Base-by-base conservation (phyloP, 1,284 basidiomycete genomes). In the Tremellales sp. region DNA sequence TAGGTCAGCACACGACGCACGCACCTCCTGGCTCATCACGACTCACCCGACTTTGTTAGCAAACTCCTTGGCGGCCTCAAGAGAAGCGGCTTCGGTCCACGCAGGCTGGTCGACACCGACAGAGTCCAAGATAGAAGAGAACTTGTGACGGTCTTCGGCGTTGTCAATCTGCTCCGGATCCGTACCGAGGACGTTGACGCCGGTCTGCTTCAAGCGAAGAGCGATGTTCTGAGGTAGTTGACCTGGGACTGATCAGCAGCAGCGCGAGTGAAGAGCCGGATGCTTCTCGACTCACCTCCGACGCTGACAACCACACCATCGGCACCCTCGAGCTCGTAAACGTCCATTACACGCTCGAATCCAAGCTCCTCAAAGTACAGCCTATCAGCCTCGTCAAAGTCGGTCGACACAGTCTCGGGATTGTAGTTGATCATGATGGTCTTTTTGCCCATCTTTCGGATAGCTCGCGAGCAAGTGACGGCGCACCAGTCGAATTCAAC, bases 401-500 rank as follows among this genome's bases (percentile, higher is more conserved):
- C 96, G 51, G 96, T 99, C 5, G 91, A 96, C 50, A 99, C 96
- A 3, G 96, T 99, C 77, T 99, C 96, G 15, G 94, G 96, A 76
- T 98, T 98, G 78, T 99, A 98, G 80, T 98, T 99, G 81, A 99
- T 82, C 94, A 98, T 98, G 78, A 98, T 86, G 39, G 96, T 97
- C 78, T 85, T 84, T 76, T 89, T 86, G 69, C 92, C 92, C 82
- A 92, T 87, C 57, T 86, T 83, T 58, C 93, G 81, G 58, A 98
- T 83, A 68, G 86, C 87, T 57, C 96, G 83, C 36, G 92, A 90
- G 72, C 93, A 97, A 3, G 93, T 97, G 45, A 98, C 96, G 26
- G 96, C 96, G 72, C 96, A 99, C 96, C 96, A 99, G 75, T 99
- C 96, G 73, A 99, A 99, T 78, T 99, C 96, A 70, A 99, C 96